Percentiles rank a stretch among this genome's conserved stretches.
phyloP scores from a whole-genome alignment of 208 protist species.

The Angomonas deanei region DNA sequence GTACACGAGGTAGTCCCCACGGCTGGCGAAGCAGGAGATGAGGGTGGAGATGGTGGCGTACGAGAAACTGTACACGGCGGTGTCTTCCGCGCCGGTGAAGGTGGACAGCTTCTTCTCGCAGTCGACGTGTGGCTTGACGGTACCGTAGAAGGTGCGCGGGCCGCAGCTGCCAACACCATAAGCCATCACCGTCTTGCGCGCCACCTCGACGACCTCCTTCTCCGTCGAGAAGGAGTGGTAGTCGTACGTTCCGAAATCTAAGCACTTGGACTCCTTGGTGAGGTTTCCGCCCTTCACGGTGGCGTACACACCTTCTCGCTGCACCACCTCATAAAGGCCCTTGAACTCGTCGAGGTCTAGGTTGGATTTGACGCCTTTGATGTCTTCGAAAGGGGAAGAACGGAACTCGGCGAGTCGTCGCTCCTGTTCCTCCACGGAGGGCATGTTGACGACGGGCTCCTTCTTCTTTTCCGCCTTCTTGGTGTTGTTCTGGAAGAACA shows the following conservation, averaged over 20 bases:
- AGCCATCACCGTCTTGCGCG: slow-evolving; percentile 78
- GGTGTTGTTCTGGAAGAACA: slow-evolving; percentile 1
- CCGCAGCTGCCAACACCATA: slow-evolving; percentile 97
- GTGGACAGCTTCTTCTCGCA: slow-evolving; percentile 87
- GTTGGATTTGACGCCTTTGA: slow-evolving; percentile 32
- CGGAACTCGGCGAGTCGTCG: slow-evolving; percentile 58
- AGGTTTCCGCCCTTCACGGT: slow-evolving; percentile 31
- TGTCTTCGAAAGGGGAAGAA: slow-evolving; percentile 52
- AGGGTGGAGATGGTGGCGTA: slow-evolving; percentile 94
- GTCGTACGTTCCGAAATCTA: slow-evolving; percentile 92
- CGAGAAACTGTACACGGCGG: slow-evolving; percentile 94
- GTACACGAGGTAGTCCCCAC: slow-evolving; percentile 90
- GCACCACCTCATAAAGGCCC: slow-evolving; percentile 39
- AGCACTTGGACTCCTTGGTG: slow-evolving; percentile 32
- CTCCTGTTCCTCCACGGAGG: slow-evolving; percentile 77
- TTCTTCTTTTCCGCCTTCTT: slow-evolving; percentile 10
- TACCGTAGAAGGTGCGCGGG: slow-evolving; percentile 97
- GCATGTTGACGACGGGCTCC: slow-evolving; percentile 23
- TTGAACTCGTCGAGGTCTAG: slow-evolving; percentile 31
- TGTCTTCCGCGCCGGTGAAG: slow-evolving; percentile 85
- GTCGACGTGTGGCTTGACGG: slow-evolving; percentile 94
- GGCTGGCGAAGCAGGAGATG: slow-evolving; percentile 92
- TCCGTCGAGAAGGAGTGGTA: slow-evolving; percentile 92
- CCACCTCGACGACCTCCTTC: slow-evolving; percentile 67
- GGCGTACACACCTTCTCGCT: slow-evolving; percentile 50